Percentiles rank a stretch among this genome's conserved stretches.
phyloP scores from a whole-genome alignment of 257 asterid genomes.

The Solanum clarkiae region DNA sequence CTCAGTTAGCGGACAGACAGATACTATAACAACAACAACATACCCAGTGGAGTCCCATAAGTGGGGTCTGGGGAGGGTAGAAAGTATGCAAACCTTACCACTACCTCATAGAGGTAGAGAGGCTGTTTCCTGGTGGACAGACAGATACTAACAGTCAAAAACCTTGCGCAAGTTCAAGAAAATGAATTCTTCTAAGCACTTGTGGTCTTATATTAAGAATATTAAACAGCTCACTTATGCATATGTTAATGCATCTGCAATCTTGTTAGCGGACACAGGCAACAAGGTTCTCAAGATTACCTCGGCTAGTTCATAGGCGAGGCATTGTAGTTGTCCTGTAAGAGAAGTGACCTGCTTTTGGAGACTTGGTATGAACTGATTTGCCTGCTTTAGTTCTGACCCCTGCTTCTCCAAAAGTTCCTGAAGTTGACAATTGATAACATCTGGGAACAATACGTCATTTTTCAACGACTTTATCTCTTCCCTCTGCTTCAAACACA shows the following conservation, averaged over 20 bases:
- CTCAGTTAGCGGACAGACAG: background rate
- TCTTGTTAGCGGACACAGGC: background rate
- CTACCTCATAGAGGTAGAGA: too few relatives aligned
- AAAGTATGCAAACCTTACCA: too few relatives aligned
- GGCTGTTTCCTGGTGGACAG: too few relatives aligned
- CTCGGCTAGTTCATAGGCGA: conserved; percentile 90
- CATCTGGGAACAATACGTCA: conserved; percentile 72
- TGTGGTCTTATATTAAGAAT: background rate
- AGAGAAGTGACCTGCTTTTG: conserved; percentile 91
- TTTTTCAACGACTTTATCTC: conserved; percentile 80
- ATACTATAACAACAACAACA: background rate
- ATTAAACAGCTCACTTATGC: background rate
- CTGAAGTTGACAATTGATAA: conserved; percentile 49
- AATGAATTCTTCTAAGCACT: background rate
- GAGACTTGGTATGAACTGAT: conserved; percentile 74
- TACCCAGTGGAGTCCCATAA: too few relatives aligned
- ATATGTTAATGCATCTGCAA: background rate
- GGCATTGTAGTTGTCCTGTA: conserved; percentile 73
- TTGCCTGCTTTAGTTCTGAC: conserved; percentile 75
- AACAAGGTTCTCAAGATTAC: conserved; percentile 17
- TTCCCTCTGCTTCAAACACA: conserved; percentile 94
- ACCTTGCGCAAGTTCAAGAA: background rate
- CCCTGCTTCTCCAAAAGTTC: conserved; percentile 59
- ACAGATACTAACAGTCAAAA: background rate
- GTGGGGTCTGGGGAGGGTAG: too few relatives aligned